These are phyloP conservation scores for Irpex sp. DNA, from an alignment of 1,284 basidiomycete genomes.

Conservation along the genomic window DNA sequence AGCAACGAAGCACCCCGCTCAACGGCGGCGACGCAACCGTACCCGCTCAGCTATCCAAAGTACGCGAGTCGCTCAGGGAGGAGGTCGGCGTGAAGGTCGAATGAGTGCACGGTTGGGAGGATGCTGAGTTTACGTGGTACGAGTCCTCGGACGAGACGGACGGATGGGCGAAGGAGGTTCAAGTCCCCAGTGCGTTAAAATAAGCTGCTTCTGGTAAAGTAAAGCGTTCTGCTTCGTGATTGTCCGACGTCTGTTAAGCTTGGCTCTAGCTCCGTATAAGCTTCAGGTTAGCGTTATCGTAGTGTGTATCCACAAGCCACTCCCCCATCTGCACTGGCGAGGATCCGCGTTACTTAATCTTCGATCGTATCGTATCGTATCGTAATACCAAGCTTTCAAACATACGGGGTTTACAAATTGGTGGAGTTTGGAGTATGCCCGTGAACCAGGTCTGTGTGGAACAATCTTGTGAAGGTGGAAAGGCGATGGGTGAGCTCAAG, in stretches of 20 bases:
- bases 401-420: background rate
- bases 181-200: background rate
- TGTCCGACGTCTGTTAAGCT: background rate
- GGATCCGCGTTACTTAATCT: background rate
- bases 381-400: background rate
- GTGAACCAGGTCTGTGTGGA: background rate
- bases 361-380: background rate
- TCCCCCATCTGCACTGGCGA: background rate
- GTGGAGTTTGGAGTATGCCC: background rate
- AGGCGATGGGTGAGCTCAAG: background rate
- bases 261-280: background rate
- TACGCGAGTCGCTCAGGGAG: constrained; percentile 28
- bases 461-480: background rate
- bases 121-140: background rate
- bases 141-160: too few relatives aligned
- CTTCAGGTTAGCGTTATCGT: background rate
- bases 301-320: background rate
- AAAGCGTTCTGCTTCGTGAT: background rate
- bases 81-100: constrained; percentile 13
- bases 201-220: background rate
- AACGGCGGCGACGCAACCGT: constrained; percentile 32
- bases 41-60: constrained; percentile 31
- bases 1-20: constrained; percentile 25
- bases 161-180: background rate
- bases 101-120: background rate